phyloP scores from a whole-genome alignment of 2,329 filamentous ascomycete species.

The Meredithiella fracta region DNA sequence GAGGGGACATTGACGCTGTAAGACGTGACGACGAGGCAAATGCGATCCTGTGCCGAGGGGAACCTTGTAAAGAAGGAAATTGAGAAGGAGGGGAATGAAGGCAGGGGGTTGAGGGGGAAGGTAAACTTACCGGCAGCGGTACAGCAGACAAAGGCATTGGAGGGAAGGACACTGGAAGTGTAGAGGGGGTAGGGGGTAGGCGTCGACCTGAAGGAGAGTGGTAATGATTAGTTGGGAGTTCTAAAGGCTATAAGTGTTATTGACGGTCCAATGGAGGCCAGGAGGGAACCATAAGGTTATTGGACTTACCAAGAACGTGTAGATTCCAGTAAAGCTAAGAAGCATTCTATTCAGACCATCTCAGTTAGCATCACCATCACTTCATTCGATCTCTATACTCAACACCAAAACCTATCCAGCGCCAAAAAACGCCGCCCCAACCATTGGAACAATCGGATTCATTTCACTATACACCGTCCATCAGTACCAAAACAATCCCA shows the following conservation, averaged over 20 bases:
- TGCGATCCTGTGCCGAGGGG: background rate
- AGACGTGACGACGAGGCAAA: background rate
- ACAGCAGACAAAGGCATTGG: slow-evolving; percentile 66
- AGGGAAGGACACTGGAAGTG: slow-evolving; percentile 63
- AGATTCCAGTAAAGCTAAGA: slow-evolving; percentile 67
- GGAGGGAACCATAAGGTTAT: too few relatives aligned
- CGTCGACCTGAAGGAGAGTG: slow-evolving; percentile 39
- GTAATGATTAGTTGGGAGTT: background rate
- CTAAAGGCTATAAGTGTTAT: too few relatives aligned
- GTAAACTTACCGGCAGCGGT: slow-evolving; percentile 47
- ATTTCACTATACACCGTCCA: slow-evolving; percentile 65
- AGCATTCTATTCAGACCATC: slow-evolving; percentile 42
- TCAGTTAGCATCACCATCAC: slow-evolving; percentile 4
- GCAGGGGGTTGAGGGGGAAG: slow-evolving; percentile 7
- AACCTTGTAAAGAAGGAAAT: background rate
- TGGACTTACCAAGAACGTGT: slow-evolving; percentile 59
- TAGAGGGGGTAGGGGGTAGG: slow-evolving; percentile 60
- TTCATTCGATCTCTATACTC: slow-evolving; percentile 2
- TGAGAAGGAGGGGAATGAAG: background rate
- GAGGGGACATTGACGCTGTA: background rate
- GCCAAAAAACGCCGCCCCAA: slow-evolving; percentile 56
- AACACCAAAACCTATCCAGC: slow-evolving; percentile 40
- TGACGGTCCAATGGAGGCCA: too few relatives aligned
- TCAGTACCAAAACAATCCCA: slow-evolving; percentile 75
- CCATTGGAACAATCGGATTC: slow-evolving; percentile 61